phyloP scores from a whole-genome alignment of 2,329 filamentous ascomycete species.

The Neofusicoccum ribis region DNA sequence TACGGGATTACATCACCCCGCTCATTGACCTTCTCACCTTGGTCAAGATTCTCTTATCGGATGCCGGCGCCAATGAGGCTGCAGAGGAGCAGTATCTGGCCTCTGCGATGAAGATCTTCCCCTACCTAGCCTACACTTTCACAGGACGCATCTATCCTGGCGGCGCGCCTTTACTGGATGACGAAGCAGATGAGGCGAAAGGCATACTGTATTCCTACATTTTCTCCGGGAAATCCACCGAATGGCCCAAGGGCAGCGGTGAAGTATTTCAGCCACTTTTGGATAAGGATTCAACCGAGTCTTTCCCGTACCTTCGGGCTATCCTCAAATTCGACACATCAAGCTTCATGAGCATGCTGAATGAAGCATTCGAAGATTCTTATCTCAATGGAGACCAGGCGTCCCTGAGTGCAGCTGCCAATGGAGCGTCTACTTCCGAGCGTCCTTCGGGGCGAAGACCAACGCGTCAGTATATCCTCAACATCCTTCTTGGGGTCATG shows the following conservation, averaged over 20 bases:
- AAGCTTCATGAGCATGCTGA: slow-evolving; percentile 91
- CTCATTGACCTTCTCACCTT: slow-evolving; percentile 78
- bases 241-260: slow-evolving; percentile 69
- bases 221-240: slow-evolving; percentile 78
- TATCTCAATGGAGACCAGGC: slow-evolving; percentile 83
- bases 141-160: slow-evolving; percentile 92
- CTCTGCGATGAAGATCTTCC: slow-evolving; percentile 87
- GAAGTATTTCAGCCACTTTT: slow-evolving; percentile 55
- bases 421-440: slow-evolving; percentile 25
- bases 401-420: slow-evolving; percentile 53
- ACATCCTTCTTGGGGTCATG: slow-evolving; percentile 90
- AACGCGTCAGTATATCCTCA: slow-evolving; percentile 89
- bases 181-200: slow-evolving; percentile 75
- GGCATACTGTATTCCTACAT: slow-evolving; percentile 89
- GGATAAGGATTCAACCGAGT: slow-evolving; percentile 59
- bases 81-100: slow-evolving; percentile 64
- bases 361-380: slow-evolving; percentile 94
- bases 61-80: slow-evolving; percentile 53
- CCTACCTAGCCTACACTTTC: slow-evolving; percentile 87
- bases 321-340: slow-evolving; percentile 86
- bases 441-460: slow-evolving; percentile 46
- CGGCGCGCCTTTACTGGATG: slow-evolving; percentile 70
- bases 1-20: slow-evolving; percentile 87
- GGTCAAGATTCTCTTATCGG: slow-evolving; percentile 55
- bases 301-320: slow-evolving; percentile 81